These are phyloP conservation scores for Xylaria venustula DNA, from an alignment of 495 filamentous ascomycete species.

Conservation along the genomic window DNA sequence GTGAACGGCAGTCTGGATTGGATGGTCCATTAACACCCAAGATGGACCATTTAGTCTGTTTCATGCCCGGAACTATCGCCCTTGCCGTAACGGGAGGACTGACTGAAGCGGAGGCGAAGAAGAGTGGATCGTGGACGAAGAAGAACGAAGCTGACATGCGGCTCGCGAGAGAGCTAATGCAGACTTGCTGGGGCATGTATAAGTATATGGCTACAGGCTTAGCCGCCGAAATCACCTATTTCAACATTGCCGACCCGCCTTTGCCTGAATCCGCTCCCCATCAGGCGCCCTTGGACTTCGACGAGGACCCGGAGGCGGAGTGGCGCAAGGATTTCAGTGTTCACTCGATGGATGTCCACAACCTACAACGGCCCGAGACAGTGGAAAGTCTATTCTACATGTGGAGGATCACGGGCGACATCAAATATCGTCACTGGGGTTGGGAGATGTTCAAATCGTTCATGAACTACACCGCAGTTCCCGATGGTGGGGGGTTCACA, in stretches of 20 bases:
- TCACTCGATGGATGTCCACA: constrained; percentile 74
- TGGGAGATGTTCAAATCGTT: constrained; percentile 98
- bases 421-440: constrained; percentile 90
- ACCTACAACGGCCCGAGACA: constrained; percentile 94
- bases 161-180: constrained; percentile 84
- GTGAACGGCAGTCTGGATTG: constrained; percentile 78
- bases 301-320: constrained; percentile 48
- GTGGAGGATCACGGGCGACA: constrained; percentile 95
- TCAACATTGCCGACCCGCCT: constrained; percentile 67
- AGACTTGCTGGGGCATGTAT: constrained; percentile 98
- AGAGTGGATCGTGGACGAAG: constrained; percentile 67
- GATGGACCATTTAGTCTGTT: constrained; percentile 98
- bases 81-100: constrained; percentile 80
- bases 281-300: constrained; percentile 44
- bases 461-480: constrained; percentile 73
- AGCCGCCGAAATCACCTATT: constrained; percentile 89
- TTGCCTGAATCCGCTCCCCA: constrained; percentile 53
- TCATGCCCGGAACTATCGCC: constrained; percentile 94
- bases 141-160: constrained; percentile 83
- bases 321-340: constrained; percentile 79
- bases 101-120: constrained; percentile 69
- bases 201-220: constrained; percentile 81
- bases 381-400: constrained; percentile 95
- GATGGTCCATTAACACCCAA: constrained; percentile 66
- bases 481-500: constrained; percentile 76